Base-by-base conservation (phyloP, 1,284 basidiomycete species). In the Pholiota adiposa region DNA sequence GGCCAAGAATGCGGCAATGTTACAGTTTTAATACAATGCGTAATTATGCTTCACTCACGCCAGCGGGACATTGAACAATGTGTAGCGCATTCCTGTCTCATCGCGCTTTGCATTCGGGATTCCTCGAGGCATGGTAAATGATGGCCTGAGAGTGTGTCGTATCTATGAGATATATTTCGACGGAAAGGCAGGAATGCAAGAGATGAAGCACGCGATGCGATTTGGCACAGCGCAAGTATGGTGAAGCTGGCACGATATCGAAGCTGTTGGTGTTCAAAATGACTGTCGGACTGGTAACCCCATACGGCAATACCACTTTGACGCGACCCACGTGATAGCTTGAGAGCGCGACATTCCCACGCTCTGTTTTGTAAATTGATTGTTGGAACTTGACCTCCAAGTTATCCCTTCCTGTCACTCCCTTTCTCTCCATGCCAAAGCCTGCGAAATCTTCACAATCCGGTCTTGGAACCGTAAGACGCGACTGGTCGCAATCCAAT, bases 11-110 rank as follows among this genome's bases (percentile, higher is more conserved):
- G 27, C 12, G 16, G 27, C 2, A 46, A 48, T 70, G 65, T 33
- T 36, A n/a, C 14, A 38, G 29, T 51, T 51, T 43, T 59, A 57
- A 49, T 19, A 41, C 19, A 49, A 36, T 43, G 31, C 53, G 40
- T 60, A 25, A 31, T 27, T 33, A 36, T 44, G 40, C 83, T 86
- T 12, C 4, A 52, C 51, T 58, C 43, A 92, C 88, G 84, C 82
- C 60, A 91, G 72, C 29, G 92, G 92, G 9, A 92, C 90, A 74
- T 88, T 80, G 72, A 93, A 93, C n/a, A 83, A 79, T 4, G 92
- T 92, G 73, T 88, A 93, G 56, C 85, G 82, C 79, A 93, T 79
- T 9, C 90, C 89, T 58, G 86, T 86, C 65, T 93, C 92, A 77
- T 92, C 90, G 63, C 84, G 82, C 73, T 87, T 90, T 41, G 83